Percentiles rank a stretch among this genome's conserved stretches.
These are phyloP conservation scores for Bacidia gigantensis DNA, from an alignment of 495 filamentous ascomycete genomes.

Conservation along the genomic window DNA sequence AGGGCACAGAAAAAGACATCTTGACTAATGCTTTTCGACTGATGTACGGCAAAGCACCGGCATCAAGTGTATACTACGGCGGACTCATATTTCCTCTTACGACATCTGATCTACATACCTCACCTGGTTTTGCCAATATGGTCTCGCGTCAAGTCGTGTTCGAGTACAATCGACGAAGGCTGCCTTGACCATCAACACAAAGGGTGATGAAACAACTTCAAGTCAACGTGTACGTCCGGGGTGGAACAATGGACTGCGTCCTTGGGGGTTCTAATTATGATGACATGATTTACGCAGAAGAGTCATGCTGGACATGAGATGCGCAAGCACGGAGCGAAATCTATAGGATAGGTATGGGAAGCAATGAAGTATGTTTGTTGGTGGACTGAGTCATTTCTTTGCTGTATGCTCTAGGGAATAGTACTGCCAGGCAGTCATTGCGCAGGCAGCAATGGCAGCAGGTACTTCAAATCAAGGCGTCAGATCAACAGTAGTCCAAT, in stretches of 20 bases:
- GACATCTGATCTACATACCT: no score
- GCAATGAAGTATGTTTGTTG: not conserved
- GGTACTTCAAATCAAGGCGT: not conserved
- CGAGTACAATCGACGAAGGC: not conserved
- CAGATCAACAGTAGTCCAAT: no score
- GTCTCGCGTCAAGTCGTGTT: not conserved
- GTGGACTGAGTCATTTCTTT: not conserved
- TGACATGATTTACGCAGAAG: not conserved
- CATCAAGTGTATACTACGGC: not conserved
- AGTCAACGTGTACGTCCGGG: not conserved
- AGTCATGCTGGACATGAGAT: not conserved
- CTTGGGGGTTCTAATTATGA: not conserved
- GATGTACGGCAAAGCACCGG: not conserved
- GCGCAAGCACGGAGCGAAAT: not conserved
- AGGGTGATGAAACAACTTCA: not conserved
- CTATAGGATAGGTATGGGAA: not conserved
- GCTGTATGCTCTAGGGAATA: not conserved
- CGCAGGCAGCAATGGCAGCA: constrained; percentile 15
- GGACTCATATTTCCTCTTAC: not conserved
- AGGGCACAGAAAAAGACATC: constrained; percentile 14
- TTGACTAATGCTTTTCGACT: not conserved
- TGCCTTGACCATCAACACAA: not conserved
- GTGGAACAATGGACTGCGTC: not conserved
- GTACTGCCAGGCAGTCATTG: constrained; percentile 9
- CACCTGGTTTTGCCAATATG: not conserved